Conservation (phyloP, 2,329 filamentous ascomycete species). For the Fusarium brevicatenulatum region DNA sequence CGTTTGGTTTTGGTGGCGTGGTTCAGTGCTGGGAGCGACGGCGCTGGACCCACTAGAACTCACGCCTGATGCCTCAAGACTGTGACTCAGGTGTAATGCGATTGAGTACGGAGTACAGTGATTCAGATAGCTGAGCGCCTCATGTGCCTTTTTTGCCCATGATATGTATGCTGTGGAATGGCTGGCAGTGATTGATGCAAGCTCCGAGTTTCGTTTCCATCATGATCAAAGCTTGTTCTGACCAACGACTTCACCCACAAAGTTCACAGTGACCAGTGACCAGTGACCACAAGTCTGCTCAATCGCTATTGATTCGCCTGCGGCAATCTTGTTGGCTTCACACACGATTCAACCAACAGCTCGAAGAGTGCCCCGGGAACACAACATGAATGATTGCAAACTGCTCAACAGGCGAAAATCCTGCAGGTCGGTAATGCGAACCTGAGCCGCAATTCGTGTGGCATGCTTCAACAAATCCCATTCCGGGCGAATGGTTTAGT, state of each 20-base stretch:
- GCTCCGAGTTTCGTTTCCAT: fast-evolving
- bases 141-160: fast-evolving
- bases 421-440: fast-evolving
- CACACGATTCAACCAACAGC: too few relatives aligned
- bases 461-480: not conserved
- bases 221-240: not conserved
- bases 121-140: too few relatives aligned
- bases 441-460: fast-evolving
- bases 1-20: not conserved
- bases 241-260: too few relatives aligned
- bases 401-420: not conserved
- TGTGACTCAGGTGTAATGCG: not conserved
- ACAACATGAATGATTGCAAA: fast-evolving
- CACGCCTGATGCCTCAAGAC: fast-evolving
- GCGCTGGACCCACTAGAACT: not conserved
- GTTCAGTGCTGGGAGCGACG: not conserved
- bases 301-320: not conserved
- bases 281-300: not conserved
- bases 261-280: too few relatives aligned
- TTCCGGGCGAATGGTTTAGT: conserved; percentile 29
- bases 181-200: fast-evolving
- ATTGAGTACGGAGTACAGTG: too few relatives aligned
- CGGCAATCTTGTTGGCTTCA: fast-evolving
- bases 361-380: not conserved
- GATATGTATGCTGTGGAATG: too few relatives aligned